These are phyloP conservation scores for Lepiota brunneoincarnata DNA, from an alignment of 768 basidiomycete species.

Conservation along the genomic window DNA sequence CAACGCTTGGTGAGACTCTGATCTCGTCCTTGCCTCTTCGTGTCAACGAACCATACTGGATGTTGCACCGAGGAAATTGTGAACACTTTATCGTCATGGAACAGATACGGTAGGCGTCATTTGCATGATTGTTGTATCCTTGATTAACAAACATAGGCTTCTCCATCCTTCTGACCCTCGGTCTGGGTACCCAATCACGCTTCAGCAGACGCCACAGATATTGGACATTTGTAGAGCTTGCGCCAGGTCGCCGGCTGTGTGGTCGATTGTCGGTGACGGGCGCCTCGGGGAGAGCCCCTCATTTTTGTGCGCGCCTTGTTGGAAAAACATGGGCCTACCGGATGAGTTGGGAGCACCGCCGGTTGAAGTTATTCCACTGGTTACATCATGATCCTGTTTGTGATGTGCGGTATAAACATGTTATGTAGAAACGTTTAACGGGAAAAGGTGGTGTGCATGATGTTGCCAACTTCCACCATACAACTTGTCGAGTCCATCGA, in stretches of 20 bases:
- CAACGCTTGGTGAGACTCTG: constrained; percentile 43
- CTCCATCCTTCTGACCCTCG: constrained; percentile 54
- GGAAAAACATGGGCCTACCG: constrained; percentile 64
- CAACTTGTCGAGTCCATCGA: constrained; percentile 55
- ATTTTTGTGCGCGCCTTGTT: constrained; percentile 69
- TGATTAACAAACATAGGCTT: constrained; percentile 38
- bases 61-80: constrained; percentile 78
- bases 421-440: neutral
- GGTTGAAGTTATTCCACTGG: constrained; percentile 8
- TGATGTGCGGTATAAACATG: neutral
- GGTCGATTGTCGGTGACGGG: constrained; percentile 67
- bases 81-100: constrained; percentile 77
- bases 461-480: constrained; percentile 27
- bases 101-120: constrained; percentile 52
- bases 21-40: constrained; percentile 57
- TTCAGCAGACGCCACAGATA: constrained; percentile 60
- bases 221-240: constrained; percentile 69
- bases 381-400: neutral
- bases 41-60: constrained; percentile 77
- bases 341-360: constrained; percentile 20
- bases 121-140: neutral
- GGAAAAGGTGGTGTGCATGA: neutral
- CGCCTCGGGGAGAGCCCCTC: constrained; percentile 79
- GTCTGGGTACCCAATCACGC: constrained; percentile 63
- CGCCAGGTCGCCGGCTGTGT: constrained; percentile 63